A percentile compares a stretch with the other conserved stretches of the same genome.
Conservation (phyloP, 257 asterid species). For the Solanum commersonii region DNA sequence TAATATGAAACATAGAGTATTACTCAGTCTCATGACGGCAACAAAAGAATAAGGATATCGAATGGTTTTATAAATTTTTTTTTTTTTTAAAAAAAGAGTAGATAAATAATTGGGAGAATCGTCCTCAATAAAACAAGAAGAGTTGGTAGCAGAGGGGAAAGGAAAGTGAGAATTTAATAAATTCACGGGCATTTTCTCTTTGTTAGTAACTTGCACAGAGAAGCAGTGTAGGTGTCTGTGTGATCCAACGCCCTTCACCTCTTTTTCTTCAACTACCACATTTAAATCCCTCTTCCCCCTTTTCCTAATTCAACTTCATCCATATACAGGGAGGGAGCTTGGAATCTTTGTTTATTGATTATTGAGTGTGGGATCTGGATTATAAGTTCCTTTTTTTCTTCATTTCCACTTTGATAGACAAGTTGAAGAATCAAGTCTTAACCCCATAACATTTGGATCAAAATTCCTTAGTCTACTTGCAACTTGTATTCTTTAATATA, state of each 20-base stretch:
- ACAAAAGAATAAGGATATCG: background rate
- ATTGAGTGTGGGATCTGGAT: background rate
- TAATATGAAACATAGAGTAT: background rate
- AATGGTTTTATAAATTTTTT: background rate
- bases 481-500: background rate
- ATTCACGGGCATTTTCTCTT: conserved; percentile 1
- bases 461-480: background rate
- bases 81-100: background rate
- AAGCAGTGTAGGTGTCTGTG: background rate
- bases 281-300: background rate
- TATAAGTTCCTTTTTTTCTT: background rate
- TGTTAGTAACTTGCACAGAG: background rate
- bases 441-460: background rate
- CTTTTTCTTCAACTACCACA: background rate
- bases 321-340: background rate
- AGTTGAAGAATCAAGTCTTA: background rate
- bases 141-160: background rate
- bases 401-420: background rate
- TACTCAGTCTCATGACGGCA: too few relatives aligned
- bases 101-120: background rate
- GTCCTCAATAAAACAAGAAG: background rate
- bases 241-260: background rate
- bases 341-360: background rate
- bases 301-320: background rate
- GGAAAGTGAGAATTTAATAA: background rate